A percentile compares a stretch with the other conserved stretches of the same genome.
These are phyloP conservation scores for Tarenaya hassleriana DNA, from an alignment of 345 rosid species.

Conservation along the genomic window DNA sequence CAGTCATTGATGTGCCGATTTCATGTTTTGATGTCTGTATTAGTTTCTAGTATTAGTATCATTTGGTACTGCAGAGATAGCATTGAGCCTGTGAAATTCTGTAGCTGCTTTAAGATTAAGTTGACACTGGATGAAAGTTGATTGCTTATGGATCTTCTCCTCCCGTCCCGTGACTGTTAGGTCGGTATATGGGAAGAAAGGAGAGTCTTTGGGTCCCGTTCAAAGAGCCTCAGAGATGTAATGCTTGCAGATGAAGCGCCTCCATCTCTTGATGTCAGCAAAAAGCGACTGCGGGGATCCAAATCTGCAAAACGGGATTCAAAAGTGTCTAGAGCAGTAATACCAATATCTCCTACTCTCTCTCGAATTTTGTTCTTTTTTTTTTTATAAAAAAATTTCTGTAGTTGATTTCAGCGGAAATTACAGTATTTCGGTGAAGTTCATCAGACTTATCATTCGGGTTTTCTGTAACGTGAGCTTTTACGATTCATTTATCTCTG, in stretches of 20 bases:
- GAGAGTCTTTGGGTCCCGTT: constrained; percentile 85
- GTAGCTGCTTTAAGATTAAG: too few relatives aligned
- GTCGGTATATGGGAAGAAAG: constrained; percentile 95
- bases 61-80: too few relatives aligned
- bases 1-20: too few relatives aligned
- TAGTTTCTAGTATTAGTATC: too few relatives aligned
- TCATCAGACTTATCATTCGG: constrained; percentile 7
- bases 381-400: too few relatives aligned
- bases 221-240: constrained; percentile 52
- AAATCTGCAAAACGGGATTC: constrained; percentile 76
- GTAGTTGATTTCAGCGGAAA: neutral
- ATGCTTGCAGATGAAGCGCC: constrained; percentile 76
- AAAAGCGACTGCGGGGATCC: constrained; percentile 72
- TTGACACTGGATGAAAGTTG: neutral
- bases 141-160: neutral
- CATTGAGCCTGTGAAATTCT: too few relatives aligned
- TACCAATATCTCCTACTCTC: neutral
- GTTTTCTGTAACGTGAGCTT: neutral
- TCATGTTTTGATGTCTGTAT: too few relatives aligned
- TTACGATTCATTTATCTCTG: too few relatives aligned
- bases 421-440: neutral
- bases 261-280: constrained; percentile 66
- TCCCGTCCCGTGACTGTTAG: constrained; percentile 32
- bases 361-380: too few relatives aligned
- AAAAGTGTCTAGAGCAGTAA: constrained; percentile 70